Percentiles rank a stretch among this genome's conserved stretches.
Conservation (phyloP, 805 yeast genomes). For the Komagataella kurtzmanii region DNA sequence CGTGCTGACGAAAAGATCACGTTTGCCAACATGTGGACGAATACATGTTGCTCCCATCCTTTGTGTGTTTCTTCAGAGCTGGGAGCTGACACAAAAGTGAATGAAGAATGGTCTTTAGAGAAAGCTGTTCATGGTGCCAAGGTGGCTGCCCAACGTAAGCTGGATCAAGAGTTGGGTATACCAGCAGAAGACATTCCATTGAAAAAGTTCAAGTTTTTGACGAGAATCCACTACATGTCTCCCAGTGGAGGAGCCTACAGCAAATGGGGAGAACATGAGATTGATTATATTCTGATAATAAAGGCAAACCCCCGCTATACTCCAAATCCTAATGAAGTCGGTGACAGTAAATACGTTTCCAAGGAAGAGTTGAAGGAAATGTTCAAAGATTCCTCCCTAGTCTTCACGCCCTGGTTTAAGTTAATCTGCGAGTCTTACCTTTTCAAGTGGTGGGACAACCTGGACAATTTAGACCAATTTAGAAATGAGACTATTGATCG, state of each 20-base stretch:
- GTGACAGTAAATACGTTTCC: constrained; percentile 65
- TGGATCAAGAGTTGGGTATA: constrained; percentile 90
- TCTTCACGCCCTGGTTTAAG: constrained; percentile 97
- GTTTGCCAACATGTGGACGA: constrained; percentile 95
- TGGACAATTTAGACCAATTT: constrained; percentile 43
- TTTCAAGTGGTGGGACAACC: constrained; percentile 86
- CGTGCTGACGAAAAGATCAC: constrained; percentile 96
- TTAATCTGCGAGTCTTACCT: constrained; percentile 84
- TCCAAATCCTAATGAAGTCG: constrained; percentile 74
- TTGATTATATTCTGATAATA: constrained; percentile 84
- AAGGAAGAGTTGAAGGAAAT: constrained; percentile 53
- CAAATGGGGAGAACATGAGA: constrained; percentile 96
- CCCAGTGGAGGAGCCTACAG: constrained; percentile 43
- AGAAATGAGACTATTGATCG: constrained; percentile 34
- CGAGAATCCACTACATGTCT: constrained; percentile 91
- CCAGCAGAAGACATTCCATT: constrained; percentile 38
- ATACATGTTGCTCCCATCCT: constrained; percentile 98
- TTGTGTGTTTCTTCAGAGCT: constrained; percentile 71
- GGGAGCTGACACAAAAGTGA: constrained; percentile 29
- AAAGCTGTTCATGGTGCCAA: constrained; percentile 67
- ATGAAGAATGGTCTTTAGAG: constrained; percentile 23
- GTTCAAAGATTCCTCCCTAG: constrained; percentile 50
- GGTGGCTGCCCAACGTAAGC: constrained; percentile 82
- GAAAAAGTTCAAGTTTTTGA: constrained; percentile 65
- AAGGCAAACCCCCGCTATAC: constrained; percentile 32